Percentiles rank a stretch among this genome's conserved stretches.
These are phyloP conservation scores for Phycomyces blakesleeanus DNA, from an alignment of 192 early-diverging fungal species.

Conservation along the genomic window DNA sequence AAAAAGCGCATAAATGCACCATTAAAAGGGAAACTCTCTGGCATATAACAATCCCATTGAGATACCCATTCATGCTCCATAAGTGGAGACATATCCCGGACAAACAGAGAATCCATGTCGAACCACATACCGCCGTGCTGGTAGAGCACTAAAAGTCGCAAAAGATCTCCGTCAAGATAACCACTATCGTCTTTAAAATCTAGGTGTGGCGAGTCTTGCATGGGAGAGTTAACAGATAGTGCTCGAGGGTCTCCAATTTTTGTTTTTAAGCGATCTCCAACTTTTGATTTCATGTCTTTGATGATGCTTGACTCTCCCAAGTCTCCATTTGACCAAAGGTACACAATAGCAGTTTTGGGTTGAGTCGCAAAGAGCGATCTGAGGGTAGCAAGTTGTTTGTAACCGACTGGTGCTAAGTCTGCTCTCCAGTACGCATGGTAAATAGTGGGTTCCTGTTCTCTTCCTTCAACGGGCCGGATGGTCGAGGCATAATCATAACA, in stretches of 20 bases:
- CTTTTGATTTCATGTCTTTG: constrained; percentile 23
- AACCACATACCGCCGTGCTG: constrained; percentile 48
- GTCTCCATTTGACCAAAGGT: constrained; percentile 44
- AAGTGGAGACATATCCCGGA: constrained; percentile 39
- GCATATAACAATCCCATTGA: constrained; percentile 48
- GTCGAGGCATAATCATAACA: constrained; percentile 42
- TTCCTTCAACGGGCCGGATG: constrained; percentile 15
- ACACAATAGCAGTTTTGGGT: constrained; percentile 25
- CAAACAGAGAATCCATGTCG: constrained; percentile 44
- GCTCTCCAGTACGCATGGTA: constrained; percentile 45
- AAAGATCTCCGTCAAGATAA: constrained; percentile 42
- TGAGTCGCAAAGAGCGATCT: constrained; percentile 44
- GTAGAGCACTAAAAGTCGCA: constrained; percentile 39
- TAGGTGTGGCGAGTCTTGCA: constrained; percentile 32
- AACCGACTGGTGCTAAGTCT: constrained; percentile 33
- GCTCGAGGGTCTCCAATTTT: constrained; percentile 22
- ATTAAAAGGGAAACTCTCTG: constrained; percentile 38
- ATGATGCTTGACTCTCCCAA: constrained; percentile 17
- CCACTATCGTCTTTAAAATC: constrained; percentile 35
- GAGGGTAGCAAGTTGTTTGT: constrained; percentile 39
- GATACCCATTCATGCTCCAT: constrained; percentile 41
- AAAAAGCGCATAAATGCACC: constrained; percentile 44
- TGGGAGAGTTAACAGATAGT: constrained; percentile 27
- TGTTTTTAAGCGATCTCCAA: constrained; percentile 23
- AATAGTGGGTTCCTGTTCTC: constrained; percentile 14